Evolutionary conservation across 2,329 filamentous ascomycete genomes (phyloP).

Genomic region (Calonectria pauciramosa): DNA sequence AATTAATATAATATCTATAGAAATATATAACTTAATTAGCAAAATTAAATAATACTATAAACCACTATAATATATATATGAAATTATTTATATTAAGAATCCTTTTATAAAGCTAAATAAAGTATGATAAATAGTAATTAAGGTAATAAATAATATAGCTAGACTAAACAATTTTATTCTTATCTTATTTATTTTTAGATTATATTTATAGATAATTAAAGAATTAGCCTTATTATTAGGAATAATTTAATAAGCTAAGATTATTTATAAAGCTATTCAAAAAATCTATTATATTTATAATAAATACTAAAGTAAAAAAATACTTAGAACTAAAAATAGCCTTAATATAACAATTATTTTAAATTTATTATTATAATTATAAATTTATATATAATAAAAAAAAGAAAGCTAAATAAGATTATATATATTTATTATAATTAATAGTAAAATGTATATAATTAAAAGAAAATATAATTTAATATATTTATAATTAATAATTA

Average conservation of each 20-base stretch:
- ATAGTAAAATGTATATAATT: not conserved
- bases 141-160: not conserved
- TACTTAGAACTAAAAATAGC: not conserved
- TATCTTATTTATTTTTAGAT: not conserved
- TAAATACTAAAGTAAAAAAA: not conserved
- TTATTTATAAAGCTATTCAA: not conserved
- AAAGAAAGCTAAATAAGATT: not conserved
- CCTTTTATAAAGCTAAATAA: too few relatives aligned
- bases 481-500: not conserved
- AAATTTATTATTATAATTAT: too few relatives aligned
- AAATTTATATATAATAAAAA: not conserved
- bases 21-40: not conserved
- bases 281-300: not conserved
- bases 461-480: not conserved
- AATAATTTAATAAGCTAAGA: not conserved
- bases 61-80: not conserved
- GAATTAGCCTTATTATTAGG: not conserved
- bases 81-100: too few relatives aligned
- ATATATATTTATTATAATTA: not conserved
- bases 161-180: not conserved
- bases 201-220: not conserved
- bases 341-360: not conserved
- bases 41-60: not conserved
- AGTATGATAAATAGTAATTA: not conserved
- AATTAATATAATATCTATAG: not conserved